Evolutionary conservation across 352 stramenopile species (phyloP).

Genomic region (Aphanomyces stellatus): DNA sequence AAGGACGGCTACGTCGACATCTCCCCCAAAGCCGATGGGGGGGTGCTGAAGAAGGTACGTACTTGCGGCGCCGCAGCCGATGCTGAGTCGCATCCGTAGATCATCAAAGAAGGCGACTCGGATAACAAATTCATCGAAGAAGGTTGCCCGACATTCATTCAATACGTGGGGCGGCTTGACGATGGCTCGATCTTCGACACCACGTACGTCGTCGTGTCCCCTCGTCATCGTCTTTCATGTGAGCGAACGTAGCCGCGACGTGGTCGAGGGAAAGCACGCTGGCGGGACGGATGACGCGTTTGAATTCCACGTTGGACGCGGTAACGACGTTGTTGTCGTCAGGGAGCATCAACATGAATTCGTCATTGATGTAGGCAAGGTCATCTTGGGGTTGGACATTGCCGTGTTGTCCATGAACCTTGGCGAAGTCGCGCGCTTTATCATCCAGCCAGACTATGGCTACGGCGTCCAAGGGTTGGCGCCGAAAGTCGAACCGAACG

Average conservation of each 20-base stretch:
- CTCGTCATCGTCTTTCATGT: not conserved
- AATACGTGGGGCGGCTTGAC: slow-evolving; percentile 73
- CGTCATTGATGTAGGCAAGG: slow-evolving; percentile 47
- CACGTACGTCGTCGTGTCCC: slow-evolving; percentile 30
- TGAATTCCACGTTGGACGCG: slow-evolving; percentile 73
- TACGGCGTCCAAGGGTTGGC: slow-evolving; percentile 73
- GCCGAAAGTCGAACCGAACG: slow-evolving; percentile 74
- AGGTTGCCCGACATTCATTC: slow-evolving; percentile 75
- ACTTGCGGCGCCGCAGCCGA: not conserved
- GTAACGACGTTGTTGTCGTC: slow-evolving; percentile 22
- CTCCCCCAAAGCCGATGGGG: slow-evolving; percentile 54
- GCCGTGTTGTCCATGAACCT: slow-evolving; percentile 69
- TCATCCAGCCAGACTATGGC: slow-evolving; percentile 72
- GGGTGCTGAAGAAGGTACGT: slow-evolving; percentile 69
- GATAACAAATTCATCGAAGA: slow-evolving; percentile 54
- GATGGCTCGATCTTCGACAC: slow-evolving; percentile 85
- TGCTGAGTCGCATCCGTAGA: slow-evolving; percentile 19
- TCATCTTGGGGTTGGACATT: slow-evolving; percentile 83
- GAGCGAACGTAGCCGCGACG: slow-evolving; percentile 40
- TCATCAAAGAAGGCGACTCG: slow-evolving; percentile 46
- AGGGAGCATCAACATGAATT: not conserved
- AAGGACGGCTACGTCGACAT: slow-evolving; percentile 80
- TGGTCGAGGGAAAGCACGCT: slow-evolving; percentile 70
- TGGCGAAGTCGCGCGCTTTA: slow-evolving; percentile 72
- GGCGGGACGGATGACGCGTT: slow-evolving; percentile 77